Percentiles rank a stretch among this genome's conserved stretches.
phyloP scores from a whole-genome alignment of 257 asterid genomes.

The Penstemon barbatus region DNA sequence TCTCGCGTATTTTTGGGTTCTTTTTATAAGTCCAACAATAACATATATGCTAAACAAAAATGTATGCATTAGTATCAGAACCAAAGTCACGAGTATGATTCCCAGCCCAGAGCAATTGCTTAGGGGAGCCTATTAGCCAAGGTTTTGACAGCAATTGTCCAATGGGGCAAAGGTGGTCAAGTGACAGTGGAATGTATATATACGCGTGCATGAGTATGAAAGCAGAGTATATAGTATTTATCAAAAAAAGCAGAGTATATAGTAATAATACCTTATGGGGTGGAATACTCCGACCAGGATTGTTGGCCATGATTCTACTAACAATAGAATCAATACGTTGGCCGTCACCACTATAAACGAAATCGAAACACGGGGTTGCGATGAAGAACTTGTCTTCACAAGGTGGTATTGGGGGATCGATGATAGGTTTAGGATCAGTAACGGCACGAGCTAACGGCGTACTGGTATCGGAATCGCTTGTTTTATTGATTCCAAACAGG shows the following conservation, averaged over 20 bases:
- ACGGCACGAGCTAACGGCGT: conserved; percentile 19
- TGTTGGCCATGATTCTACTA: conserved; percentile 32
- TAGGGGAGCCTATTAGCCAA: too few relatives aligned
- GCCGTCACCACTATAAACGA: conserved; percentile 45
- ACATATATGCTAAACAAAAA: too few relatives aligned
- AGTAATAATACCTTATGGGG: conserved; percentile 25
- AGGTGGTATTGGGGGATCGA: conserved; percentile 35
- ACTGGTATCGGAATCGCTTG: background rate
- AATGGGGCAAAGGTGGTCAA: too few relatives aligned
- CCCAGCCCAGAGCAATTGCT: too few relatives aligned
- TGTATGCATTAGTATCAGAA: too few relatives aligned
- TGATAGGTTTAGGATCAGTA: conserved; percentile 29
- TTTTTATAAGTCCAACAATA: too few relatives aligned
- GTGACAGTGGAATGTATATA: too few relatives aligned
- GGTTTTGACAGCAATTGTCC: too few relatives aligned
- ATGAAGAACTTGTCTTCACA: conserved; percentile 42
- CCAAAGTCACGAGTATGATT: too few relatives aligned
- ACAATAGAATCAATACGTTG: conserved; percentile 35
- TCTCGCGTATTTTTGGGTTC: too few relatives aligned
- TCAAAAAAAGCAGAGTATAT: background rate
- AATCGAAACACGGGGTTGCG: conserved; percentile 40
- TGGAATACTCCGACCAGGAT: conserved; percentile 40
- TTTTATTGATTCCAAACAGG: conserved; percentile 29
- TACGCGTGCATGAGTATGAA: background rate
- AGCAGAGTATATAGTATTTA: background rate